These are phyloP conservation scores for Chytriomyces sp. DNA, from an alignment of 192 early-diverging fungal species.

Conservation along the genomic window DNA sequence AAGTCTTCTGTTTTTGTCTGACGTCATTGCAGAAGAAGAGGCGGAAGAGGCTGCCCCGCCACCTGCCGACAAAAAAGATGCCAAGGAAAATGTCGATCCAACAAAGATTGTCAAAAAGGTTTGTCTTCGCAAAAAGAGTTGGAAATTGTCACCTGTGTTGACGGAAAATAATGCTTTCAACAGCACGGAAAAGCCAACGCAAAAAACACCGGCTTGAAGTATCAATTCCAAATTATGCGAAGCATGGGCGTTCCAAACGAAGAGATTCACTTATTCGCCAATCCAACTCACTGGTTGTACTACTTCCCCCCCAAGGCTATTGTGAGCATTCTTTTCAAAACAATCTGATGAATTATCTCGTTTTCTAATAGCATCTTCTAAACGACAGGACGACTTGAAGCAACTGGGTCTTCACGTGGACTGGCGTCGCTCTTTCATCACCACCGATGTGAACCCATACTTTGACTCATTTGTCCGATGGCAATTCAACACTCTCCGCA, in stretches of 20 bases:
- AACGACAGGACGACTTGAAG: slow-evolving; percentile 66
- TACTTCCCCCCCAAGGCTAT: slow-evolving; percentile 93
- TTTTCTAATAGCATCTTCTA: slow-evolving; percentile 3
- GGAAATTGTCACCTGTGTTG: neutral
- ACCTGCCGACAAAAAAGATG: slow-evolving; percentile 9
- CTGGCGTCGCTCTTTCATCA: slow-evolving; percentile 96
- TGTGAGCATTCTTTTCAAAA: slow-evolving; percentile 23
- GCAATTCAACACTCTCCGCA: slow-evolving; percentile 92
- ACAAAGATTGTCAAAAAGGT: slow-evolving; percentile 68
- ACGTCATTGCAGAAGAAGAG: slow-evolving; percentile 21
- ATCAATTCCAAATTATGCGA: slow-evolving; percentile 98
- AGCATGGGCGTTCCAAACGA: slow-evolving; percentile 80
- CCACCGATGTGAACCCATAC: slow-evolving; percentile 97
- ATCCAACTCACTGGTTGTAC: slow-evolving; percentile 88
- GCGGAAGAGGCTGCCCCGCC: slow-evolving; percentile 8
- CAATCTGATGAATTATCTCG: neutral
- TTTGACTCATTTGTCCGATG: slow-evolving; percentile 98
- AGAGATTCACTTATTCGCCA: slow-evolving; percentile 92
- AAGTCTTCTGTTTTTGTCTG: neutral
- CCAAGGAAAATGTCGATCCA: slow-evolving; percentile 53
- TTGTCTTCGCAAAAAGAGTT: neutral
- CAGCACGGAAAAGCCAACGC: slow-evolving; percentile 83
- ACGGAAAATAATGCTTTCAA: neutral
- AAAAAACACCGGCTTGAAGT: slow-evolving; percentile 82
- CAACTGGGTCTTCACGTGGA: slow-evolving; percentile 74